Base-by-base conservation (phyloP, 1,139 yeast genomes). In the Hansenula sp. region DNA sequence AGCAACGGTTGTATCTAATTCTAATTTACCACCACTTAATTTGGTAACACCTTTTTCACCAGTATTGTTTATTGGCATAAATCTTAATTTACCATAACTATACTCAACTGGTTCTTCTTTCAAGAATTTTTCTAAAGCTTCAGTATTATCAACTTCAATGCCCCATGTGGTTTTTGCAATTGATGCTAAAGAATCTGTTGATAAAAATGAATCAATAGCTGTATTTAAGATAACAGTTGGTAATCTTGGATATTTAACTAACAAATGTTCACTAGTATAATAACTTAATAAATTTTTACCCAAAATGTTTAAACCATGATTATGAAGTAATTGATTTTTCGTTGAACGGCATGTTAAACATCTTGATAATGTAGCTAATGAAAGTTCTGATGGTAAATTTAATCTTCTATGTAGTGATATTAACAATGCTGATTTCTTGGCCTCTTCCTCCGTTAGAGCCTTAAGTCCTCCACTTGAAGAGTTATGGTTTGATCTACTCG, bases 341-440 rank as follows among this genome's bases (percentile, higher is more conserved):
- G 66, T 53, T 48, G 70, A 62, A 37, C 67, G 63, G 47, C 84
- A 78, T 27, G 83, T 85, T 54, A 93, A 74, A 42, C 95, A 79
- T 58, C 91, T 85, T 0, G 96, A 91, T 52, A 93, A 72, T 1
- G 94, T 81, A 19, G 90, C 73, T 44, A 76, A 72, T 49, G 81
- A 65, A 58, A 79, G 85, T 12, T 66, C 58, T 27, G 68, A 55
- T 8, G 93, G 85, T 41, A 87, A 60, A 30, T 72, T 65, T 45
- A 93, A 71, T 63, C 99, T 79, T 18, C 87, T 71, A 61, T 88
- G 96, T 50, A 93, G 74, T n/a, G 97, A 82, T 33, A 76, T 76
- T 46, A 93, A 71, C 21, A 83, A 76, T 2, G 96, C 87, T 16
- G 88, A 79, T 59, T 78, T 66, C 9, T 35, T 16, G 1, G 58